Percentiles rank a stretch among this genome's conserved stretches.
Conservation (phyloP, 177 flowering plant species). For the Vitis hybrid region DNA sequence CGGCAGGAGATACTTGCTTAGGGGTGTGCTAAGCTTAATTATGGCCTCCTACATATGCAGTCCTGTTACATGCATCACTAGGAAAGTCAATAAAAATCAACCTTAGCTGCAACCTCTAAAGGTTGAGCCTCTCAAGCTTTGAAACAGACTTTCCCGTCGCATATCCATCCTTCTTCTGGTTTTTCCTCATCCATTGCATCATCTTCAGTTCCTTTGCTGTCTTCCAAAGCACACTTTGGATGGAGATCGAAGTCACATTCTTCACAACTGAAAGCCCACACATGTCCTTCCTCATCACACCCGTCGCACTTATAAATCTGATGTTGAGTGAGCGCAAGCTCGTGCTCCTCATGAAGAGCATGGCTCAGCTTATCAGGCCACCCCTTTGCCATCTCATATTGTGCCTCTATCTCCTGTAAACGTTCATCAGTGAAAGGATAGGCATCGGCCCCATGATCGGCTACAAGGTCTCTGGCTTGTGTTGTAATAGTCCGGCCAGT, state of each 20-base stretch:
- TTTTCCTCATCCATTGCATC: conserved; percentile 8
- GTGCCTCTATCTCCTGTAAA: conserved; percentile 42
- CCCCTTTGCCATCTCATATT: conserved; percentile 50
- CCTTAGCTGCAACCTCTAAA: no score
- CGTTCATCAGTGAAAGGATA: conserved; percentile 73
- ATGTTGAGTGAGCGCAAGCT: conserved; percentile 42
- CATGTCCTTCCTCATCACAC: conserved; percentile 40
- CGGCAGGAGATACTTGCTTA: no score
- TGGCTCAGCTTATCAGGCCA: conserved; percentile 71
- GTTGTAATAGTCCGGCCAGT: conserved; percentile 52
- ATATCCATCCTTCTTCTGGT: conserved; percentile 37
- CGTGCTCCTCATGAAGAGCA: conserved; percentile 48
- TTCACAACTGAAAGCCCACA: conserved; percentile 50
- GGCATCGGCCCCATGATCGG: conserved; percentile 57
- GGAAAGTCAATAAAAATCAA: no score
- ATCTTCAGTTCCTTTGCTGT: conserved; percentile 18
- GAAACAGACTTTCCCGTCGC: conserved; percentile 57
- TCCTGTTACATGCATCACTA: no score
- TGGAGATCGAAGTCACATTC: conserved; percentile 65
- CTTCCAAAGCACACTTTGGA: conserved; percentile 57
- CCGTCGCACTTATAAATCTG: conserved; percentile 35
- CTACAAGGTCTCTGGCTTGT: conserved; percentile 48
- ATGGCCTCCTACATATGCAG: no score
- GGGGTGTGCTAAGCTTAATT: no score
- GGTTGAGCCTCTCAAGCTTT: conserved; percentile 28